phyloP scores from a whole-genome alignment of 2,329 filamentous ascomycete species.

The Nakataea oryzae region DNA sequence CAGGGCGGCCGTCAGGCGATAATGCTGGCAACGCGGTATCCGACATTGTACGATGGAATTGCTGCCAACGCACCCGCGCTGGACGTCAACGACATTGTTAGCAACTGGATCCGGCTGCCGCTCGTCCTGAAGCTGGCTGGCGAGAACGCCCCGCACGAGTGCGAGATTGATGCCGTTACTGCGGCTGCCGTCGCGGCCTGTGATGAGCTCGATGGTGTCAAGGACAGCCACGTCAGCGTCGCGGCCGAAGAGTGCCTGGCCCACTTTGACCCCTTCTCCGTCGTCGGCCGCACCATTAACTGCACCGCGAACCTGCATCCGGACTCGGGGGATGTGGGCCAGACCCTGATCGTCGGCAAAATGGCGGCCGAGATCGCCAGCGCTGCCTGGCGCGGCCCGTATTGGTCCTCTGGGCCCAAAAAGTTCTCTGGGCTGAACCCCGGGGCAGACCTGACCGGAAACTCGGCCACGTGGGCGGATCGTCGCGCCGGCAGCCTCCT shows the following conservation, averaged over 20 bases:
- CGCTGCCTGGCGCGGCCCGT: slow-evolving; percentile 10
- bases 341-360: slow-evolving; percentile 11
- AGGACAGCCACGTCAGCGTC: slow-evolving; percentile 25
- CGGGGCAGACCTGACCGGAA: slow-evolving; percentile 5
- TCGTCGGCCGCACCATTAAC: not conserved
- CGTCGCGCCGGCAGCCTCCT: not conserved
- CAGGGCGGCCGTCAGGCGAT: slow-evolving; percentile 43
- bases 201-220: slow-evolving; percentile 30
- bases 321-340: not conserved
- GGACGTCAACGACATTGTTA: slow-evolving; percentile 17
- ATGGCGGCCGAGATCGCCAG: slow-evolving; percentile 7
- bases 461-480: slow-evolving; percentile 11
- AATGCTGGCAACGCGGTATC: slow-evolving; percentile 35
- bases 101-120: slow-evolving; percentile 18
- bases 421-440: slow-evolving; percentile 9
- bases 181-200: slow-evolving; percentile 27
- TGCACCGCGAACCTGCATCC: not conserved
- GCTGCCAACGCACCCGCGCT: slow-evolving; percentile 22
- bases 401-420: slow-evolving; percentile 1
- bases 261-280: slow-evolving; percentile 8
- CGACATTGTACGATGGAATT: slow-evolving; percentile 39
- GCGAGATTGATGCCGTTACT: slow-evolving; percentile 24
- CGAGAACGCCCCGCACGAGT: slow-evolving; percentile 11
- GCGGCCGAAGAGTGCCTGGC: slow-evolving; percentile 21
- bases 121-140: slow-evolving; percentile 9